Evolutionary conservation across 2,329 filamentous ascomycete genomes (phyloP), one percentile per base, ranked within the genome.

Genomic region (Zymoseptoria crescenta): DNA sequence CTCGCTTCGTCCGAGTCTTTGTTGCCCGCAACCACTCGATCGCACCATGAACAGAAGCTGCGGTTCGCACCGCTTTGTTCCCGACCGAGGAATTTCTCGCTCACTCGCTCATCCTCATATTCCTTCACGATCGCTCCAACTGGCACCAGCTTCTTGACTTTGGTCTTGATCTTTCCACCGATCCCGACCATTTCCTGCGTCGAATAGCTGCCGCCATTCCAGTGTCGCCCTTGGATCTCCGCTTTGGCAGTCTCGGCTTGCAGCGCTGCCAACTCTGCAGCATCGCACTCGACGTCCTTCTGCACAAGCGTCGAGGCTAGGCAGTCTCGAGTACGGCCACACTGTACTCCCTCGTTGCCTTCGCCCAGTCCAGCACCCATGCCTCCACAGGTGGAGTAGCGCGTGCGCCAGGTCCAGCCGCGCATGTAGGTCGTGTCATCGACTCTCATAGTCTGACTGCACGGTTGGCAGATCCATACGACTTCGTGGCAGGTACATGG

Each of bases 11-110:
- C 63, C 49, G 63, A 21, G 51, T 71, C 69, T 51, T 70, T 72
- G 59, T 69, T 70, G 1, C 68, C 65, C 4, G 59, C 58, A 7
- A 70, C 60, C 9, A 72, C 68, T 61, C 91, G 80, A 73, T 81
- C 84, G 73, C 93, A 97, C 92, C 93, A 96, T 0, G 88, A 90
- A 73, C 92, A 97, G 90, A 91, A 96, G 70, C 88, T 91, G 61
- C 92, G 81, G 58, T 85, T 79, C 54, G 76, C 74, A 0, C 89
- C 89, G 13, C 78, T 78, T 56, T 86, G 81, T 74, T 97, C 93
- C 24, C 87, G 78, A 16, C 80, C 80, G 27, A 96, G 77, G 65
- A 88, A 87, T 59, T 81, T 80, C 4, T 84, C 84, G 7, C 81
- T 80, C 41, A 81, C 81, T 58, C 83, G 81, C 74, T 95, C 90